Evolutionary conservation across 2,329 filamentous ascomycete species (phyloP), one percentile per base, ranked within the genome.

Genomic region (Celoporthe dispersa): DNA sequence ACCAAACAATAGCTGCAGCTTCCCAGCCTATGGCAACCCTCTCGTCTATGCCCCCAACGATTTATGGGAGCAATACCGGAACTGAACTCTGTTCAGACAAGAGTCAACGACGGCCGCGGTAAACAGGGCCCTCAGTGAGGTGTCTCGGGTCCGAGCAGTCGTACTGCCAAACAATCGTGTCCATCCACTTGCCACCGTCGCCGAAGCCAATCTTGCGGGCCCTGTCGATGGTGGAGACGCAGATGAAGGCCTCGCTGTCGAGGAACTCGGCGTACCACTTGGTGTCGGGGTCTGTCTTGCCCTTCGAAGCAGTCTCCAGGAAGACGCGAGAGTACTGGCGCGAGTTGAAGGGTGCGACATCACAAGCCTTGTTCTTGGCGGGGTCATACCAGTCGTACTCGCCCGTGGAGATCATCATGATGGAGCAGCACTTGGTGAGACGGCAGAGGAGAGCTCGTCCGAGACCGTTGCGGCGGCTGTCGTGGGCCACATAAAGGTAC

Each of bases 401-500:
- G 16, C 65, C 61, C 12, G 28, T 44, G 6, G 35, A 25, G 9
- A 63, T 53, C 8, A 25, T 62, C 7, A 9, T 19, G 39, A 39
- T 62, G 5, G 69, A 71, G 62, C 71, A 68, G 71, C 64, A 71
- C 3, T 48, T 61, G 35, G 66, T 31, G 25, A 71, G 39, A 33
- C 64, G 66, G 22, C 68, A 53, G 51, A 72, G 57, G n/a, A 72
- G 37, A 31, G 67, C 67, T 7, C 61, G 64, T 28, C 71, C 71
- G 8, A 72, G 44, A 5, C 71, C 71, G 5, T 69, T 65, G 25
- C 69, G 67, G 31, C 71, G 71, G 64, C 55, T 64, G 3, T 53
- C 37, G 25, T 65, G 16, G 11, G 68, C 71, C 16, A 72, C 69
- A 37, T 69, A 72, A n/a, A 72, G 14, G 44, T 71, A 67, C 2